Evolutionary conservation across 352 stramenopile genomes (phyloP).

Genomic region (Blastocystis sp.): DNA sequence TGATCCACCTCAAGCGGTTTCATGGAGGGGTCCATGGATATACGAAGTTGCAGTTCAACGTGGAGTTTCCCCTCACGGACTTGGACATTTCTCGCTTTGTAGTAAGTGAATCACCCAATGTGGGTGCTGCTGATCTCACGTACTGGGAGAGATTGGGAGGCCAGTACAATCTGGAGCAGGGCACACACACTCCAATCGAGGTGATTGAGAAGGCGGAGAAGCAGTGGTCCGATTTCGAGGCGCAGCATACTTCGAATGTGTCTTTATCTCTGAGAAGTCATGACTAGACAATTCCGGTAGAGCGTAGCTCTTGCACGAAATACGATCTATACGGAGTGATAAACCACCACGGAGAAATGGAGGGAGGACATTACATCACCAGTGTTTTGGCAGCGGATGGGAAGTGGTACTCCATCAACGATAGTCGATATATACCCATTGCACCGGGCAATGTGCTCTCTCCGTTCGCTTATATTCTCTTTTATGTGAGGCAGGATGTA

Average conservation of each 20-base stretch:
- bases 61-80: constrained; percentile 87
- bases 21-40: constrained; percentile 83
- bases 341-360: constrained; percentile 90
- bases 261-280: constrained; percentile 59
- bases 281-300: constrained; percentile 45
- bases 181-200: constrained; percentile 2
- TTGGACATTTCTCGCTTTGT: constrained; percentile 80
- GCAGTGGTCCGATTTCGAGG: constrained; percentile 66
- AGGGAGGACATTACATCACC: constrained; percentile 85
- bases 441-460: constrained; percentile 74
- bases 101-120: constrained; percentile 67
- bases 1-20: constrained; percentile 97
- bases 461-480: constrained; percentile 80
- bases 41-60: constrained; percentile 87
- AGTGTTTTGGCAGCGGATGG: constrained; percentile 75
- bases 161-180: constrained; percentile 63
- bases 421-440: constrained; percentile 82
- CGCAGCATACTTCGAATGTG: neutral
- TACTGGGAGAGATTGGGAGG: constrained; percentile 75
- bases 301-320: constrained; percentile 67
- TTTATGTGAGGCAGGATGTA: constrained; percentile 82
- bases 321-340: constrained; percentile 95
- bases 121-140: constrained; percentile 69
- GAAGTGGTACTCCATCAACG: constrained; percentile 97
- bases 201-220: constrained; percentile 62